Percentiles rank a stretch among this genome's conserved stretches.
Evolutionary conservation across 2,329 filamentous ascomycete genomes (phyloP).

Genomic region (Monosporascus sp.): DNA sequence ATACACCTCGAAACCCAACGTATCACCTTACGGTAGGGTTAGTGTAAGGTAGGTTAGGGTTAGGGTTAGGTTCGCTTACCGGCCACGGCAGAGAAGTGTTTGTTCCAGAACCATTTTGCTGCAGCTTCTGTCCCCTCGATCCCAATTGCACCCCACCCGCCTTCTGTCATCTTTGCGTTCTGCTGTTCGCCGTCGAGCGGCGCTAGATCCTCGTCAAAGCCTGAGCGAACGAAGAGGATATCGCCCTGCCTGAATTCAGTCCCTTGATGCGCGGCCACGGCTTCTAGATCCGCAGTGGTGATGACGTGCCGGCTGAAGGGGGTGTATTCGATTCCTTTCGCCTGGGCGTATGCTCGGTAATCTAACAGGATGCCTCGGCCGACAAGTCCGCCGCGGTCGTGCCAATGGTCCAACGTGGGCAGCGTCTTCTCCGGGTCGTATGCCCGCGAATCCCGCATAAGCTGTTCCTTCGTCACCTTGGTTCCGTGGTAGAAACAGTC

Average conservation of each 20-base stretch:
- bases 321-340: slow-evolving; percentile 28
- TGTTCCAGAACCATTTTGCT: slow-evolving; percentile 53
- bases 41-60: too few relatives aligned
- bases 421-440: slow-evolving; percentile 2
- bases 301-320: slow-evolving; percentile 38
- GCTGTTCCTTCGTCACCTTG: slow-evolving; percentile 1
- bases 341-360: slow-evolving; percentile 40
- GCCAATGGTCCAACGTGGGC: slow-evolving; percentile 6
- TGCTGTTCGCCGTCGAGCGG: slow-evolving; percentile 23
- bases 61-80: slow-evolving; percentile 20
- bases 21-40: slow-evolving; percentile 28
- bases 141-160: slow-evolving; percentile 32
- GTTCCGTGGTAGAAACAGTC: slow-evolving; percentile 2
- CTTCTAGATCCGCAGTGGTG: slow-evolving; percentile 34
- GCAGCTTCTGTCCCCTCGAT: slow-evolving; percentile 42
- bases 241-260: slow-evolving; percentile 43
- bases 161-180: slow-evolving; percentile 9
- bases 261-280: slow-evolving; percentile 37
- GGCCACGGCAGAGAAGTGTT: slow-evolving; percentile 49
- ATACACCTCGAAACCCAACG: slow-evolving; percentile 48
- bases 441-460: neutral
- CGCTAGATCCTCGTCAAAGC: slow-evolving; percentile 32
- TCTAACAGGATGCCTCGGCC: slow-evolving; percentile 49
- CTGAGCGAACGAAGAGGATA: slow-evolving; percentile 50
- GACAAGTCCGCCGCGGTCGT: slow-evolving; percentile 35